Conservation (phyloP, 306 rosid species). For the Dryas octopetala region DNA sequence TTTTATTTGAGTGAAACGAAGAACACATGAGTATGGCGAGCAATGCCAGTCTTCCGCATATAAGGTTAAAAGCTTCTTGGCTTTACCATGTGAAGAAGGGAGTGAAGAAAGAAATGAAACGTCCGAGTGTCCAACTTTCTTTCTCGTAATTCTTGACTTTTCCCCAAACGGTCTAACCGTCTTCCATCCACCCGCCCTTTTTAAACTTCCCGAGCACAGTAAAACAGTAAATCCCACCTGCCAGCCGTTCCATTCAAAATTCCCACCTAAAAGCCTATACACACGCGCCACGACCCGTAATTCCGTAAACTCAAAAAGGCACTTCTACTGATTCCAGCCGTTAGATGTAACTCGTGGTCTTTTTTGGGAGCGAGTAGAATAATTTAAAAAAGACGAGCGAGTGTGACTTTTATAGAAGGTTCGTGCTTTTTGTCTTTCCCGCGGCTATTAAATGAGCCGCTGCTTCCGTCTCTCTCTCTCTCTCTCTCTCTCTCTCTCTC, state of each 20-base stretch:
- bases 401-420: neutral
- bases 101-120: neutral
- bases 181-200: constrained; percentile 2
- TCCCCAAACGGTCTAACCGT: neutral
- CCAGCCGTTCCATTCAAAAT: constrained; percentile 13
- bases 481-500: neutral
- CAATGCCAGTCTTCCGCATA: neutral
- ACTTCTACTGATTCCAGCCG: neutral
- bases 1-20: no score
- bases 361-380: neutral
- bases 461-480: neutral
- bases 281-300: no score
- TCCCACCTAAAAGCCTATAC: neutral
- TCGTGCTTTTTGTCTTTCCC: neutral
- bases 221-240: neutral
- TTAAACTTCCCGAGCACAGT: neutral
- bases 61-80: neutral
- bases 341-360: neutral
- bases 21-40: neutral
- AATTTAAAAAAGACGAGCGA: neutral
- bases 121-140: neutral
- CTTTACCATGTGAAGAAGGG: neutral
- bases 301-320: no score
- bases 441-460: constrained; percentile 20
- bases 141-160: neutral